Percentiles rank a stretch among this genome's conserved stretches.
phyloP scores from a whole-genome alignment of 2,329 filamentous ascomycete genomes.

The Fusarium heterosporum region DNA sequence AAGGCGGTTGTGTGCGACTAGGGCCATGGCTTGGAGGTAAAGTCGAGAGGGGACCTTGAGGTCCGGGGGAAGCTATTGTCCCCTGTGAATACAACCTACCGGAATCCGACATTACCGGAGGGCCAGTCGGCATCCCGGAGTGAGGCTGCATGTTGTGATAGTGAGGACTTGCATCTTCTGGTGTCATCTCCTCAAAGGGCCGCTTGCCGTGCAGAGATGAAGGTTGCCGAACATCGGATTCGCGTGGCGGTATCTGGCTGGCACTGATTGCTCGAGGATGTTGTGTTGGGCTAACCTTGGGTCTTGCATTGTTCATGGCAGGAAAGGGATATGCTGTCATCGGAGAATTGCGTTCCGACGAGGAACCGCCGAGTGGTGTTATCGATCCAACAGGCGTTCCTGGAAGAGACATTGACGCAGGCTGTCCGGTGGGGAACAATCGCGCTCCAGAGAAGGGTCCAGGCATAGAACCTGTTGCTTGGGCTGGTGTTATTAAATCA shows the following conservation, averaged over 20 bases:
- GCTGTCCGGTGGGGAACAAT: constrained; percentile 46
- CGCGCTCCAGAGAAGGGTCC: constrained; percentile 42
- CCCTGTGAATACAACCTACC: constrained; percentile 55
- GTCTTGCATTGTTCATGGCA: constrained; percentile 46
- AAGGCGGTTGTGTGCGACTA: constrained; percentile 31
- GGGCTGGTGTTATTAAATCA: constrained; percentile 36
- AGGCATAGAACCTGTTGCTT: constrained; percentile 35
- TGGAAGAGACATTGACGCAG: constrained; percentile 51
- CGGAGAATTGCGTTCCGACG: constrained; percentile 52
- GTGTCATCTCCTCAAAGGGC: constrained; percentile 47
- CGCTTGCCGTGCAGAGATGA: constrained; percentile 47
- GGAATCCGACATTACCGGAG: constrained; percentile 44
- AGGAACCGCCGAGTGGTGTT: constrained; percentile 46
- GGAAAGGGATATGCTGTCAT: constrained; percentile 50
- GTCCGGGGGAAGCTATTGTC: constrained; percentile 41
- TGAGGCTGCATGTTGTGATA: constrained; percentile 45
- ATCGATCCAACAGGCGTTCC: constrained; percentile 48
- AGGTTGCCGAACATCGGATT: constrained; percentile 42
- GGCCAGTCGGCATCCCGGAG: constrained; percentile 39
- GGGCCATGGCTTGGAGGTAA: constrained; percentile 38
- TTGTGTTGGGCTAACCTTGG: constrained; percentile 50
- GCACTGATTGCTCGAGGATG: constrained; percentile 48
- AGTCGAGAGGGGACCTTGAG: constrained; percentile 43
- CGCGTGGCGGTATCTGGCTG: constrained; percentile 44
- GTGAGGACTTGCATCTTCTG: constrained; percentile 46